These are phyloP conservation scores for Tylopilus balloui DNA, from an alignment of 768 basidiomycete genomes.

Conservation along the genomic window DNA sequence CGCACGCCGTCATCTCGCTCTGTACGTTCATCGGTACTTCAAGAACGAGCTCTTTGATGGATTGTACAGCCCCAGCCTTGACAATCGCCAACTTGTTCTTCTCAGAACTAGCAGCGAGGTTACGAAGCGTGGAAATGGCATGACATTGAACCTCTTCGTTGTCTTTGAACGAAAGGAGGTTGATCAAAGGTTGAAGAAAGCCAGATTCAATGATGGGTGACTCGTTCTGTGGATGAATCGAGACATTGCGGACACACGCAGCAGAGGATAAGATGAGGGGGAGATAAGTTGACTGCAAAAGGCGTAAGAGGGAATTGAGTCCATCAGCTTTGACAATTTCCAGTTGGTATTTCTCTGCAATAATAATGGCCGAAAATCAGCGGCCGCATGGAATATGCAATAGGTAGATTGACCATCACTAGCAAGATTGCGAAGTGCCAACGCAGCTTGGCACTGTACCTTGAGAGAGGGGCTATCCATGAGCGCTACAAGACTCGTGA, in stretches of 20 bases:
- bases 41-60: conserved; percentile 94
- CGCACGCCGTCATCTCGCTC: conserved; percentile 99
- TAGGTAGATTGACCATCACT: conserved; percentile 67
- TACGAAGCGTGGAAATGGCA: conserved; percentile 94
- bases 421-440: conserved; percentile 93
- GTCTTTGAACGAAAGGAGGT: conserved; percentile 95
- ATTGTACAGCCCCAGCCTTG: conserved; percentile 93
- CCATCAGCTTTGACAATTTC: conserved; percentile 98
- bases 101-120: conserved; percentile 94
- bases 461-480: conserved; percentile 98
- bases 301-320: conserved; percentile 83
- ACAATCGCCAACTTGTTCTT: conserved; percentile 99
- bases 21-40: conserved; percentile 96
- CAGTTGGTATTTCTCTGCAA: conserved; percentile 92
- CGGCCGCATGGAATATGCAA: conserved; percentile 13
- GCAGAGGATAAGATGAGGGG: conserved; percentile 97
- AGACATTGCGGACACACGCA: conserved; percentile 98
- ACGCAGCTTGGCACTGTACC: conserved; percentile 96
- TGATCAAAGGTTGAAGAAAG: conserved; percentile 93
- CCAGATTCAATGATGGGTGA: conserved; percentile 99
- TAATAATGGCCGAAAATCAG: conserved; percentile 3
- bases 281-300: conserved; percentile 93
- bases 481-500: conserved; percentile 85
- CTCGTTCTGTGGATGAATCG: conserved; percentile 97
- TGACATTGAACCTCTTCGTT: conserved; percentile 99